phyloP scores from a whole-genome alignment of 495 filamentous ascomycete species.

The Penicillium manginii region DNA sequence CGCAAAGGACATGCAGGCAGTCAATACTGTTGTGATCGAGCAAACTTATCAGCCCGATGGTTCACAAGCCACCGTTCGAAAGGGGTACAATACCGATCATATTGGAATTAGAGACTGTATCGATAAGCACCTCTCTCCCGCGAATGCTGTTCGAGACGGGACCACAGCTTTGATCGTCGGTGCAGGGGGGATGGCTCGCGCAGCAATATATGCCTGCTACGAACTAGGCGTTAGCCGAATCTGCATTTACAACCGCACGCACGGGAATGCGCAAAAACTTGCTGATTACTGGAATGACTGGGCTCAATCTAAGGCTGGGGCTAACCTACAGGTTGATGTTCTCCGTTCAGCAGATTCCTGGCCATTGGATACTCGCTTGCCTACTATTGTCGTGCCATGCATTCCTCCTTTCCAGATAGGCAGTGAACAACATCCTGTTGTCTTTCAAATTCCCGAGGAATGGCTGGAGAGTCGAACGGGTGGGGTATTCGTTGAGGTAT shows the following conservation, averaged over 20 bases:
- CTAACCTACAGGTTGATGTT: slow-evolving; percentile 52
- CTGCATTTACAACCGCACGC: slow-evolving; percentile 64
- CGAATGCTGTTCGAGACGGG: slow-evolving; percentile 45
- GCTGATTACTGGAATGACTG: slow-evolving; percentile 43
- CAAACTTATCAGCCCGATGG: slow-evolving; percentile 32
- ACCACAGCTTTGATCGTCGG: slow-evolving; percentile 60
- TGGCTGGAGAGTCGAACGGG: slow-evolving; percentile 78
- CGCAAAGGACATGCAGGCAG: slow-evolving; percentile 63
- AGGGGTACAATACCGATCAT: slow-evolving; percentile 68
- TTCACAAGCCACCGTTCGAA: slow-evolving; percentile 38
- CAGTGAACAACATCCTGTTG: slow-evolving; percentile 52
- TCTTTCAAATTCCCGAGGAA: slow-evolving; percentile 63
- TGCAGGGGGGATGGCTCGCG: slow-evolving; percentile 64
- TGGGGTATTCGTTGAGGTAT: slow-evolving; percentile 69
- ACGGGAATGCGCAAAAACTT: slow-evolving; percentile 58
- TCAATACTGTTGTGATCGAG: slow-evolving; percentile 66
- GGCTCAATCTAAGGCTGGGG: slow-evolving; percentile 18
- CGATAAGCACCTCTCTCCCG: slow-evolving; percentile 54
- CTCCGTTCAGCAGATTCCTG: slow-evolving; percentile 52
- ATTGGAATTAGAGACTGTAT: slow-evolving; percentile 68
- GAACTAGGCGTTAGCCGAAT: slow-evolving; percentile 58
- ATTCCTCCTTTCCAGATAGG: slow-evolving; percentile 64
- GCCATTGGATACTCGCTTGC: slow-evolving; percentile 55
- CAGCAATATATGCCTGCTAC: slow-evolving; percentile 65
- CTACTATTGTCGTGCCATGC: slow-evolving; percentile 70